Base-by-base conservation (phyloP, 2,329 filamentous ascomycete genomes). In the Ambrosiella xylebori region DNA sequence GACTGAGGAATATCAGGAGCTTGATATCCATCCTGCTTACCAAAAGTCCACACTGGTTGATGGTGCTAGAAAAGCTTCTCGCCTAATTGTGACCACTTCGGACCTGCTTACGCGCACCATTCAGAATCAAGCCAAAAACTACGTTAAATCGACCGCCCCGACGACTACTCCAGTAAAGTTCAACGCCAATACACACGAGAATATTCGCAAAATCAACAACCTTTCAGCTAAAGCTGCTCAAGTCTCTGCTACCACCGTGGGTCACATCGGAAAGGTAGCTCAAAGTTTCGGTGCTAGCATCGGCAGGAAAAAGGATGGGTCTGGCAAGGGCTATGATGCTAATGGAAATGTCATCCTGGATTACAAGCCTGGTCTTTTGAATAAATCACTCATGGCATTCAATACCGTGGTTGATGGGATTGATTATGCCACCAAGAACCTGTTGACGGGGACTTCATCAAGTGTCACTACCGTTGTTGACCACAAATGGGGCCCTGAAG, bases 331-430 rank as follows among this genome's bases (percentile, higher is more conserved):
- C 1, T 79, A 77, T 60, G 86, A 86, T 60, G 79, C 82, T 60
- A 80, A 90, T 61, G 87, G 87, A 40, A 81, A 82, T 56, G 75
- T 77, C 3, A 66, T 80, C 6, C 73, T 77, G 1, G 70, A 68
- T 15, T 94, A 93, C 72, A 95, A 95, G 71, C 91, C 93, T 0
- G 91, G 93, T 4, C 73, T 98, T 37, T 72, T 98, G 63, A 98
- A 98, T 73, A 96, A 95, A 76, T 89, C 84, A 62, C 75, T 98
- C 73, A 97, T 98, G 74, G 93, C 93, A 0, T 97, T 97, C 69
- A 88, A 86, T 44, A 98, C 93, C 0, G 81, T 98, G 50, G 87
- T 89, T 27, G 93, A 98, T 65, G 93, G 93, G 41, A 86, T 97
- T 60, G 90, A 95, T 64, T 85, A 95, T 64, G 86, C 88, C 1